phyloP scores from a whole-genome alignment of 805 yeast genomes.

The Debaryomyces prosopidis region DNA sequence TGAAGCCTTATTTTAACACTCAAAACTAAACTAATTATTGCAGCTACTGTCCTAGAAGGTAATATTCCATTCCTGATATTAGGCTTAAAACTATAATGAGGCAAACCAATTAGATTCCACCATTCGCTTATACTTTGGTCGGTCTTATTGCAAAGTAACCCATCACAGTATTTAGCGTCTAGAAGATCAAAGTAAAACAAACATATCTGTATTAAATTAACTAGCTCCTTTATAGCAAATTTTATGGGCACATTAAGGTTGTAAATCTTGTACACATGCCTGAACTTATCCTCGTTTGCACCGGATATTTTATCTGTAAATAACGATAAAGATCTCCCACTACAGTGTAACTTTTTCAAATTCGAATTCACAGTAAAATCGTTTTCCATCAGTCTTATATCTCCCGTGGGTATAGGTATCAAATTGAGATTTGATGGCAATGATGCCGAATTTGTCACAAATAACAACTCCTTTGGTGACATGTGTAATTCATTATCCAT shows the following conservation, averaged over 20 bases:
- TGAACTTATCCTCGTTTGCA: constrained; percentile 78
- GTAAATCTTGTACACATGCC: constrained; percentile 67
- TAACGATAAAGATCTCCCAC: constrained; percentile 79
- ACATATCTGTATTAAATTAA: constrained; percentile 71
- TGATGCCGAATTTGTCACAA: constrained; percentile 80
- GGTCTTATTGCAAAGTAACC: constrained; percentile 78
- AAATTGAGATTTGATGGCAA: constrained; percentile 74
- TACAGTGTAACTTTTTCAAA: constrained; percentile 74
- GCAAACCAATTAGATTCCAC: constrained; percentile 78
- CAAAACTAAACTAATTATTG: constrained; percentile 73
- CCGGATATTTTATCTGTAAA: constrained; percentile 66
- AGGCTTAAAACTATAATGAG: constrained; percentile 43
- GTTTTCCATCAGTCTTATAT: constrained; percentile 49
- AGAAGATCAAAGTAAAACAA: constrained; percentile 76
- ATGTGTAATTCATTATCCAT: constrained; percentile 20
- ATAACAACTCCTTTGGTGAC: constrained; percentile 40
- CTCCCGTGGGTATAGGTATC: constrained; percentile 68
- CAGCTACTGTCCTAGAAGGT: constrained; percentile 71
- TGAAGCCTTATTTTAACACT: constrained; percentile 65
- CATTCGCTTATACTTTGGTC: constrained; percentile 69
- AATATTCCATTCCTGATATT: constrained; percentile 53
- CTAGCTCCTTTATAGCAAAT: constrained; percentile 73
- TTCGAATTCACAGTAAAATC: constrained; percentile 73
- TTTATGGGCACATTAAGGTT: constrained; percentile 49
- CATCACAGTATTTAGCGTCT: constrained; percentile 74